phyloP scores from a whole-genome alignment of 106 monocot genomes.

The Dendrobium nobile region DNA sequence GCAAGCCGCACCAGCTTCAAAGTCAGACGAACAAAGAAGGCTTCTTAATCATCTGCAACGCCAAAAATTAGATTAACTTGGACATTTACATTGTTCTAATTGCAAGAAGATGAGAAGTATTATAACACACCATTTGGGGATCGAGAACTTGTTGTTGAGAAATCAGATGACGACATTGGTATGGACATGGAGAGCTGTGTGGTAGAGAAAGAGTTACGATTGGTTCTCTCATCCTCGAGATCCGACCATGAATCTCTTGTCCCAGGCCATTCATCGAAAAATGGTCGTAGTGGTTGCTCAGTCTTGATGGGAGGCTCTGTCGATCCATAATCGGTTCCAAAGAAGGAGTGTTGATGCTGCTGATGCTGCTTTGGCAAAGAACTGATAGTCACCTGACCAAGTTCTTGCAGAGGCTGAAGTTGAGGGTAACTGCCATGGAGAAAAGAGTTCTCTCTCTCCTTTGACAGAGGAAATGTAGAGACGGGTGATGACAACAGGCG shows the following conservation, averaged over 20 bases:
- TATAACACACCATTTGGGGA: conserved; percentile 51
- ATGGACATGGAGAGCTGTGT: conserved; percentile 85
- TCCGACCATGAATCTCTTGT: conserved; percentile 57
- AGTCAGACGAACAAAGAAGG: not conserved
- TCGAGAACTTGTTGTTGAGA: conserved; percentile 56
- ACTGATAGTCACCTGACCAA: conserved; percentile 31
- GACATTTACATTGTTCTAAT: no score
- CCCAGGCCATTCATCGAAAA: conserved; percentile 80
- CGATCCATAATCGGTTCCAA: conserved; percentile 27
- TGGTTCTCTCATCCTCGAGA: conserved; percentile 48
- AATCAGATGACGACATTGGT: conserved; percentile 75
- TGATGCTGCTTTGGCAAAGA: conserved; percentile 38
- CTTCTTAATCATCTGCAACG: conserved; percentile 12
- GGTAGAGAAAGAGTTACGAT: conserved; percentile 43
- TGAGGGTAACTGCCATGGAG: conserved; percentile 36
- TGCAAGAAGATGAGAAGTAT: not conserved
- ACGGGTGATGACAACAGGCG: conserved; percentile 35
- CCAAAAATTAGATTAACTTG: not conserved
- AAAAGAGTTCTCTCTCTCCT: conserved; percentile 13
- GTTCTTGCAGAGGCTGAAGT: conserved; percentile 24
- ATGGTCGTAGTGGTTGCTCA: conserved; percentile 50
- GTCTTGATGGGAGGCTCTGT: conserved; percentile 28
- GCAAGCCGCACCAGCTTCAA: not conserved
- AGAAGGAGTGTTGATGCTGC: conserved; percentile 30
- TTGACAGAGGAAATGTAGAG: conserved; percentile 20